Base-by-base conservation (phyloP, 2,329 filamentous ascomycete species). In the Ophioceras dolichostomum region DNA sequence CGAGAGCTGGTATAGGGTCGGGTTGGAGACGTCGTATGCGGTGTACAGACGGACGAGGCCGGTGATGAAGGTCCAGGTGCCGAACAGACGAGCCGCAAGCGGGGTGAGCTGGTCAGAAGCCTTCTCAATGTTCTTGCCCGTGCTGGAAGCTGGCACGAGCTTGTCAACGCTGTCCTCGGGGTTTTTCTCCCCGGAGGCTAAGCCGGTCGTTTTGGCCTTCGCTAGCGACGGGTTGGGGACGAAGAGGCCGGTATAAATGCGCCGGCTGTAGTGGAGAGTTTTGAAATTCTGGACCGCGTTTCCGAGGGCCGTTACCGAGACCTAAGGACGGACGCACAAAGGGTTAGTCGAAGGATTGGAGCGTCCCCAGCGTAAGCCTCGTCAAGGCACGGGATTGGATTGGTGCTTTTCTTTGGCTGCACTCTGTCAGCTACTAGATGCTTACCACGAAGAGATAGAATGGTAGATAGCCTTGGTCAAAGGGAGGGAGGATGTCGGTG, bases 251-350 rank as follows among this genome's bases (percentile, higher is more conserved):
- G 80, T 76, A 67, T 96, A 98, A 53, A 96, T 75, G 56, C 85
- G 81, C n/a, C 79, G 76, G 7, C 87, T 87, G 62, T 84, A 93
- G 57, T 78, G 69, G 4, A 88, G 70, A 14, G 86, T 93, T 26
- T 65, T 52, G 61, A 94, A 93, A 54, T 83, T 77, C 66, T 95
- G 88, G 33, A 93, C 56, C 26, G 78, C 82, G 67, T 98, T 98
- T 51, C 76, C 80, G 41, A 91, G 68, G 21, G 89, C 86, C 40
- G 93, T 73, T 39, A 87, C 54, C 39, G 86, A 86, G 54, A 94
- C 73, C 89, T 95, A 30, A 17, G 22, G 14, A 34, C 31, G 32
- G n/a, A n/a, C n/a, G n/a, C n/a, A n/a, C n/a, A n/a, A n/a, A n/a
- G n/a, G n/a, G n/a, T n/a, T n/a, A 12, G 14, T 12, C 16, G 14